Percentiles rank a stretch among this genome's conserved stretches.
These are phyloP conservation scores for Grammothele lineata DNA, from an alignment of 768 basidiomycete species.

Conservation along the genomic window DNA sequence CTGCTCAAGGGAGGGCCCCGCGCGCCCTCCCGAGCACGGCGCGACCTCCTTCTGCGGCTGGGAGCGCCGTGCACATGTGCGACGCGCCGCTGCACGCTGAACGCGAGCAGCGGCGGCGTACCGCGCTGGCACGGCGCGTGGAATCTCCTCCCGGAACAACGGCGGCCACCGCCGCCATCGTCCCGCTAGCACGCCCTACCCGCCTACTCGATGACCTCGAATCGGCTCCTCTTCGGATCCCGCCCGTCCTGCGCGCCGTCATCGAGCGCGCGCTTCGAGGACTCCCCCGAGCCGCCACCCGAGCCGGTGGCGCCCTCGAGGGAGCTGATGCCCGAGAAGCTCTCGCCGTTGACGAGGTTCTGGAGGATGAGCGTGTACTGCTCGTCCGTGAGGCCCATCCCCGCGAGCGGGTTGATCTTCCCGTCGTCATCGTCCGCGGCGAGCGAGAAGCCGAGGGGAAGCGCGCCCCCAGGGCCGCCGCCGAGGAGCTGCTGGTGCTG, in stretches of 20 bases:
- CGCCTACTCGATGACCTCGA: constrained; percentile 34
- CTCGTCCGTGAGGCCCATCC: constrained; percentile 85
- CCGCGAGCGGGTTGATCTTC: constrained; percentile 79
- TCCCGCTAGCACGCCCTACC: background rate
- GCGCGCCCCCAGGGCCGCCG: too few relatives aligned
- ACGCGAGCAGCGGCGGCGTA: background rate
- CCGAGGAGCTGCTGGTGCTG: constrained; percentile 5
- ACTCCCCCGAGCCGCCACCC: too few relatives aligned
- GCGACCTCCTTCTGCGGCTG: too few relatives aligned
- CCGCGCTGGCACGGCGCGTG: background rate
- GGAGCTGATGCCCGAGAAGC: constrained; percentile 41
- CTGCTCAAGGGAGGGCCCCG: too few relatives aligned
- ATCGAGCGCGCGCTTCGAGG: constrained; percentile 23
- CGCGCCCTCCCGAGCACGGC: too few relatives aligned
- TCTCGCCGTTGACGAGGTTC: constrained; percentile 64
- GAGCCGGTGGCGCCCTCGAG: constrained; percentile 17
- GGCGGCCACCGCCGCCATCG: too few relatives aligned
- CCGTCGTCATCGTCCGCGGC: constrained; percentile 37
- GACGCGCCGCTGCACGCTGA: background rate
- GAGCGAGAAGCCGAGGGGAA: constrained; percentile 17
- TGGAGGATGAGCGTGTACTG: constrained; percentile 80
- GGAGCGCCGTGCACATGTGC: too few relatives aligned
- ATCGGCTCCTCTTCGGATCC: constrained; percentile 36
- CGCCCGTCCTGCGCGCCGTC: constrained; percentile 30
- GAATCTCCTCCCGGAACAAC: background rate